phyloP scores from a whole-genome alignment of 1,284 basidiomycete genomes.

The Cryptococcus hybrid region DNA sequence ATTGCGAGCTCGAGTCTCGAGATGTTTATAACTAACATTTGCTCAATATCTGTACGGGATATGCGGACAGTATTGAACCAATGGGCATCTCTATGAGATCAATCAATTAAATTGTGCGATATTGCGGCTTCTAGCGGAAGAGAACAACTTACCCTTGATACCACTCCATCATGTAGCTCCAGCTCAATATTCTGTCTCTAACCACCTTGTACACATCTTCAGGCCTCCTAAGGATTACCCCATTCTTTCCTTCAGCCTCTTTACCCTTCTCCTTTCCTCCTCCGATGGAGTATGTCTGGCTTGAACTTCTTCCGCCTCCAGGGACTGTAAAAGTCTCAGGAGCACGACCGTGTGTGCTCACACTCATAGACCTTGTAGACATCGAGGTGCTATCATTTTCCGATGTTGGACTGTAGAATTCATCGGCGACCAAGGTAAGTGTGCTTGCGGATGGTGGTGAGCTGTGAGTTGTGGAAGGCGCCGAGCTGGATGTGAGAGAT shows the following conservation, averaged over 20 bases:
- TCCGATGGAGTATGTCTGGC: constrained; percentile 1
- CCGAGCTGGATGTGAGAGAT: constrained; percentile 5
- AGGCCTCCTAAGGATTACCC: constrained; percentile 14
- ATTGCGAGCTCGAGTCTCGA: constrained; percentile 43
- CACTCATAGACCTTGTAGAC: not conserved
- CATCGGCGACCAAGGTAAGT: constrained; percentile 2
- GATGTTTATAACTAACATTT: constrained; percentile 31
- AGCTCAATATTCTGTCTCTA: constrained; percentile 37
- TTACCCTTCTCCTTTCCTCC: constrained; percentile 4
- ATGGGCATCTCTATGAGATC: constrained; percentile 32
- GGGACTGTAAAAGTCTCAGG: not conserved
- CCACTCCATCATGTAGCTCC: constrained; percentile 48
- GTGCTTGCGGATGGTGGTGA: constrained; percentile 6
- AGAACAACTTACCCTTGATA: constrained; percentile 40
- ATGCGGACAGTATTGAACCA: constrained; percentile 50
- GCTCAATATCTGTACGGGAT: constrained; percentile 33
- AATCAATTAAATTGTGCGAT: no score
- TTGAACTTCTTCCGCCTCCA: constrained; percentile 6
- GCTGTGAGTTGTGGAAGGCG: constrained; percentile 4
- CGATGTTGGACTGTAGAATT: not conserved
- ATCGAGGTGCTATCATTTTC: constrained; percentile 1
- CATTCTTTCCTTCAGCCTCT: constrained; percentile 1
- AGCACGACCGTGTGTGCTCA: not conserved
- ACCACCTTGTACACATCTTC: constrained; percentile 42
- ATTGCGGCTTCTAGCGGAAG: no score